These are phyloP conservation scores for Cyclotella baltica DNA, from an alignment of 108 stramenopile species.

Conservation along the genomic window DNA sequence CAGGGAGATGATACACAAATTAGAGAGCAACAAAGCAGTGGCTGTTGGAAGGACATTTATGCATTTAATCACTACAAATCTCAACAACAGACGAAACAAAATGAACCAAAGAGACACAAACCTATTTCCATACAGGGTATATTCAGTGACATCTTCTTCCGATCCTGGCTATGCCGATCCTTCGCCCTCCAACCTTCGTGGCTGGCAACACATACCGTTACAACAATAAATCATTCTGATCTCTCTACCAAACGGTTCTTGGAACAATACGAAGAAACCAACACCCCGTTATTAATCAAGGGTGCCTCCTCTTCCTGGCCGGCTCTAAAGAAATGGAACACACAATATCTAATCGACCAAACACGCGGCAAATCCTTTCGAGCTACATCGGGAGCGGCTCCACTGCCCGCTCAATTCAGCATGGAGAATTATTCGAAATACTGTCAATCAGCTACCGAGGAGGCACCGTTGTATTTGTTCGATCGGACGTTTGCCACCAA, in stretches of 20 bases:
- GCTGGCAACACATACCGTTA: conserved; percentile 47
- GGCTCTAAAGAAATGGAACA: conserved; percentile 69
- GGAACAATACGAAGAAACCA: conserved; percentile 66
- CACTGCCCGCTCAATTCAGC: conserved; percentile 74
- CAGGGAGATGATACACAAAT: neutral
- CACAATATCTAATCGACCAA: conserved; percentile 31
- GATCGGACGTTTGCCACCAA: conserved; percentile 78
- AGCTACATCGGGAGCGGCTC: conserved; percentile 84
- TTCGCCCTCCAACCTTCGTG: conserved; percentile 75
- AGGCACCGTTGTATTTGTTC: conserved; percentile 86
- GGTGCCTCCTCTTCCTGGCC: conserved; percentile 69
- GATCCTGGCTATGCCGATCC: conserved; percentile 82
- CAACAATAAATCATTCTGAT: conserved; percentile 41
- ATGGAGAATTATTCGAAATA: conserved; percentile 73
- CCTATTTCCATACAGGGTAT: conserved; percentile 77
- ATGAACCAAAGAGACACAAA: conserved; percentile 41
- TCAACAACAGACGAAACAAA: neutral
- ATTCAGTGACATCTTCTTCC: conserved; percentile 80
- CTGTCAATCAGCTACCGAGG: conserved; percentile 65
- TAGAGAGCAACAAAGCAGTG: neutral
- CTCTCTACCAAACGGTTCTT: conserved; percentile 61
- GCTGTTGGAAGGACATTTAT: conserved; percentile 73
- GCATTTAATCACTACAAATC: conserved; percentile 31
- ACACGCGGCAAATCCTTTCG: conserved; percentile 54
- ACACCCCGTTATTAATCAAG: conserved; percentile 71